Evolutionary conservation across 164 flowering plant genomes (phyloP), one percentile per base, ranked within the genome.

Genomic region (Vitis labrusca): DNA sequence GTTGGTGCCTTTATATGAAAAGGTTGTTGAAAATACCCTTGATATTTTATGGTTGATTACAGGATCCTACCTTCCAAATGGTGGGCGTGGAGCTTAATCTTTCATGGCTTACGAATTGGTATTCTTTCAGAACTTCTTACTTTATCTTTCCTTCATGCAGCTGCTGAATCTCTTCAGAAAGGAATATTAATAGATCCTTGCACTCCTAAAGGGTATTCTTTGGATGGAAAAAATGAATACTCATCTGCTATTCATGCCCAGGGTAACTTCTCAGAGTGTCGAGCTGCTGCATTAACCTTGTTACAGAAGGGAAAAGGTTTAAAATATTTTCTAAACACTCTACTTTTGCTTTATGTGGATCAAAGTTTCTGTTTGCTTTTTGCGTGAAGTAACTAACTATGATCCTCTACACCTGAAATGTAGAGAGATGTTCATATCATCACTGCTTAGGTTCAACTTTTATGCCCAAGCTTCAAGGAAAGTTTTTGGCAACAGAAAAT

Each of bases 181-280:
- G 78, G 73, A 65, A 63, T 74, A 66, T 23, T 57, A 54, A 65
- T 83, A 61, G 98, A 95, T 81, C 99, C 99, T 67, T 95, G 99
- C 79, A 78, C 90, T 64, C 98, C 99, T 61, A 85, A 77, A 78
- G 99, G 99, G 44, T 93, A 88, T 76, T 78, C 78, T 70, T 54
- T 73, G 66, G 68, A 58, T 49, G 79, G 69, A 61, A 80, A 78
- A 17, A 78, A 61, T 44, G 73, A 61, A 59, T 61, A 71, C 68
- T 48, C 72, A 63, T 72, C 84, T 56, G 30, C 78, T 66, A 73
- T 90, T 79, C 83, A 80, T 64, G 84, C 97, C 1, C 55, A 63
- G 76, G 99, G 99, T 63, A 93, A 91, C 81, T 95, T 91, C 78
- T 82, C 98, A 11, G 97, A 88, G 76, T 95, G 99, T 74, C 82